These are phyloP conservation scores for Odonthalia washingtoniensis DNA, from an alignment of 31 red algal genomes.

Conservation along the genomic window DNA sequence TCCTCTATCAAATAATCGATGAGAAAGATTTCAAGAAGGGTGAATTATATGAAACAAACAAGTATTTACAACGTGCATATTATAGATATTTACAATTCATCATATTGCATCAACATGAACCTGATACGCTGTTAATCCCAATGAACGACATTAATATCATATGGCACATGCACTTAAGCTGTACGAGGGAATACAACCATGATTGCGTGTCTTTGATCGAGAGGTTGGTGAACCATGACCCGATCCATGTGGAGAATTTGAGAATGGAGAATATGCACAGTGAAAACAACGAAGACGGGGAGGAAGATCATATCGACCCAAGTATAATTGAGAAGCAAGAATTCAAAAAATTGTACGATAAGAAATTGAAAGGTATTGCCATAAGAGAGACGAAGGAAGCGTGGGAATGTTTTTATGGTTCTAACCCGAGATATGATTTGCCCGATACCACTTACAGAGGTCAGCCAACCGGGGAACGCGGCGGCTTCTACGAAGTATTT, in stretches of 20 bases:
- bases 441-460: constrained; percentile 70
- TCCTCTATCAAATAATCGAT: constrained; percentile 75
- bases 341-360: constrained; percentile 46
- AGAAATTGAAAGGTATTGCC: constrained; percentile 46
- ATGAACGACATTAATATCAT: constrained; percentile 85
- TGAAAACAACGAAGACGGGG: background rate
- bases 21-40: constrained; percentile 40
- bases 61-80: constrained; percentile 59
- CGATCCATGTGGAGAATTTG: constrained; percentile 52
- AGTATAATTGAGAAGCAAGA: constrained; percentile 56
- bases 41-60: constrained; percentile 54
- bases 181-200: constrained; percentile 55
- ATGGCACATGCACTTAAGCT: constrained; percentile 78
- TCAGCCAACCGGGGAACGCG: constrained; percentile 48
- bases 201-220: constrained; percentile 56
- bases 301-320: background rate
- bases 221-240: constrained; percentile 53
- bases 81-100: constrained; percentile 63
- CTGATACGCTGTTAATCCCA: constrained; percentile 49
- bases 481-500: constrained; percentile 71
- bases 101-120: constrained; percentile 36
- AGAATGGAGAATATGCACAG: constrained; percentile 48
- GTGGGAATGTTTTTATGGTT: constrained; percentile 64
- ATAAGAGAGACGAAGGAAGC: constrained; percentile 44
- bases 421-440: constrained; percentile 69